Conservation (phyloP, 2,329 filamentous ascomycete genomes). For the Chaetomiaceae sp. region DNA sequence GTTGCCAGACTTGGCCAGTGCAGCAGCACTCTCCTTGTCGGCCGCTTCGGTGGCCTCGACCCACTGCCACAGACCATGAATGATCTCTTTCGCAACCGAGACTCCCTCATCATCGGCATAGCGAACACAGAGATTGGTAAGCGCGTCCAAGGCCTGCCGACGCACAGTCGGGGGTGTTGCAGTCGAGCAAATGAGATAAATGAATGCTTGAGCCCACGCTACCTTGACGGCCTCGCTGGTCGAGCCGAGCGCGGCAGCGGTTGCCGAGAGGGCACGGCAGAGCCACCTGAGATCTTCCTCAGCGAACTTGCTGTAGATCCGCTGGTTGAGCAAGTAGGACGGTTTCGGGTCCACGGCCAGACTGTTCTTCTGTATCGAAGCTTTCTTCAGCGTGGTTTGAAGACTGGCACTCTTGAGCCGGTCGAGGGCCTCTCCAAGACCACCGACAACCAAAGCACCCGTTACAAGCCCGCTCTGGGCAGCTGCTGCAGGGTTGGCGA, state of each 20-base stretch:
- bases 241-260: slow-evolving; percentile 50
- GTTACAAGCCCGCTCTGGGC: slow-evolving; percentile 78
- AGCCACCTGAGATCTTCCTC: slow-evolving; percentile 78
- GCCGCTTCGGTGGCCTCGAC: slow-evolving; percentile 57
- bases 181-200: slow-evolving; percentile 68
- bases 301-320: slow-evolving; percentile 71
- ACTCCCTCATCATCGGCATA: slow-evolving; percentile 27
- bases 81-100: slow-evolving; percentile 52
- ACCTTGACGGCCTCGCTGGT: slow-evolving; percentile 46
- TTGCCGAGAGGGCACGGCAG: slow-evolving; percentile 59
- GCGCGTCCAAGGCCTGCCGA: slow-evolving; percentile 52
- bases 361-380: slow-evolving; percentile 57
- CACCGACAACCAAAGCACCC: slow-evolving; percentile 67
- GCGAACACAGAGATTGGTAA: slow-evolving; percentile 59
- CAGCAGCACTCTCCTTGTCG: slow-evolving; percentile 73
- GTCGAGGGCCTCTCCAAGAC: slow-evolving; percentile 51
- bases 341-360: slow-evolving; percentile 70
- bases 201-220: slow-evolving; percentile 77
- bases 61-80: slow-evolving; percentile 75
- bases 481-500: slow-evolving; percentile 69
- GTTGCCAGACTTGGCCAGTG: slow-evolving; percentile 57
- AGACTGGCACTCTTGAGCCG: slow-evolving; percentile 47
- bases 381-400: slow-evolving; percentile 50
- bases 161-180: slow-evolving; percentile 56
- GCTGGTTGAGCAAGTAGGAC: slow-evolving; percentile 78